A percentile compares a stretch with the other conserved stretches of the same genome.
Conservation (phyloP, 2,329 filamentous ascomycete species). For the Diaporthe citriasiana region DNA sequence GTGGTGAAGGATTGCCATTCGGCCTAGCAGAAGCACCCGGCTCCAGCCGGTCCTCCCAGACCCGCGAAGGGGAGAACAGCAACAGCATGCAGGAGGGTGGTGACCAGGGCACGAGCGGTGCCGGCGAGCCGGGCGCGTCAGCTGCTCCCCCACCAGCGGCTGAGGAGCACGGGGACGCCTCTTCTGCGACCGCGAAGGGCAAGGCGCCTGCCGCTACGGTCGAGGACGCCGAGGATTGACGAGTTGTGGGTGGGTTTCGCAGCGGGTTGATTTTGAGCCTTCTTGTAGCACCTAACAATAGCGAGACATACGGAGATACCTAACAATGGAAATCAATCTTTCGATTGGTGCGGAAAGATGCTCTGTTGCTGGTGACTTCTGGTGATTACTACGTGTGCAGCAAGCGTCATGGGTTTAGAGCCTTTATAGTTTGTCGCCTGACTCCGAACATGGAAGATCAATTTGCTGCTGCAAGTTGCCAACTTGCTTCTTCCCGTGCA, state of each 20-base stretch:
- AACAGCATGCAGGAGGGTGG: constrained; percentile 12
- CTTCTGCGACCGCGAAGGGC: constrained; percentile 49
- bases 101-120: background rate
- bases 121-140: background rate
- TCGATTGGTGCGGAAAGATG: background rate
- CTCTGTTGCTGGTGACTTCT: background rate
- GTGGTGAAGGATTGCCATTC: constrained; percentile 42
- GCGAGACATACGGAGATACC: constrained; percentile 36
- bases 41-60: constrained; percentile 37
- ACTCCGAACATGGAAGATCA: background rate
- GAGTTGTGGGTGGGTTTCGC: background rate
- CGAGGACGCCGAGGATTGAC: constrained; percentile 39
- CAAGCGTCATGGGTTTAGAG: no score
- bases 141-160: constrained; percentile 13
- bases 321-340: constrained; percentile 18
- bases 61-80: constrained; percentile 40
- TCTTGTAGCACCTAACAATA: constrained; percentile 28
- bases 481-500: background rate
- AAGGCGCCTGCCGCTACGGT: constrained; percentile 39
- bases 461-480: background rate
- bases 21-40: constrained; percentile 45
- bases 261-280: background rate
- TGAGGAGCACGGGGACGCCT: constrained; percentile 42
- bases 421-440: background rate
- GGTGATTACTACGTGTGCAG: background rate